Evolutionary conservation across 805 yeast genomes (phyloP), one percentile per base, ranked within the genome.

Genomic region (Sugiyamaella floridensis): DNA sequence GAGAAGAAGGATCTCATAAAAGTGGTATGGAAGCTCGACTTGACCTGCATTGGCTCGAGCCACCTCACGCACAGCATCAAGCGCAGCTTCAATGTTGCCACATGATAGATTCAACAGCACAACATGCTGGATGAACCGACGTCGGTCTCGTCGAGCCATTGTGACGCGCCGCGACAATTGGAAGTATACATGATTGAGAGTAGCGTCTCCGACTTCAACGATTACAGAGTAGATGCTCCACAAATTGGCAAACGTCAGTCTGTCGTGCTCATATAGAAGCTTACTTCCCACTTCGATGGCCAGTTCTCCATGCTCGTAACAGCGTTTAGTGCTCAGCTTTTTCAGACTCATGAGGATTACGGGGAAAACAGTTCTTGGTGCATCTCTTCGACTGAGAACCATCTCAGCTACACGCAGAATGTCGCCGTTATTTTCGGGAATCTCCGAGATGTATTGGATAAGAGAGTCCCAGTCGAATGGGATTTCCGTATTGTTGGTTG

Each of bases 1-100:
- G 2, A 65, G 46, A 10, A 67, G 47, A 4, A 67, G 50, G 8
- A 58, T 45, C 54, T 67, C 70, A 29, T 63, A 54, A 5, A 62
- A 15, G 20, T 55, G 52, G 42, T 51, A 47, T 7, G 51, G 28
- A 11, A 52, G 14, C 8, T 19, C 6, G 19, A 29, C 40, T 9
- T 50, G 49, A 4, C 67, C 68, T 1, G 47, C 40, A 48, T 59
- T 60, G 7, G 60, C 62, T 2, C 56, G 19, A 45, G 59, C 61
- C 11, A 62, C 43, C 18, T 43, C 40, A 47, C 49, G 48, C 44
- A 47, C 14, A 8, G 52, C 45, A 29, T 44, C 20, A 11, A 49
- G 19, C 20, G 52, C 48, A 10, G 47, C 47, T 34, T 49, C 52
- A 9, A 40, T 22, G 18, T 49, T 45, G 12, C 43, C 48, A 18